A percentile compares a stretch with the other conserved stretches of the same genome.
These are phyloP conservation scores for Delonix regia DNA, from an alignment of 306 rosid genomes.

Conservation along the genomic window DNA sequence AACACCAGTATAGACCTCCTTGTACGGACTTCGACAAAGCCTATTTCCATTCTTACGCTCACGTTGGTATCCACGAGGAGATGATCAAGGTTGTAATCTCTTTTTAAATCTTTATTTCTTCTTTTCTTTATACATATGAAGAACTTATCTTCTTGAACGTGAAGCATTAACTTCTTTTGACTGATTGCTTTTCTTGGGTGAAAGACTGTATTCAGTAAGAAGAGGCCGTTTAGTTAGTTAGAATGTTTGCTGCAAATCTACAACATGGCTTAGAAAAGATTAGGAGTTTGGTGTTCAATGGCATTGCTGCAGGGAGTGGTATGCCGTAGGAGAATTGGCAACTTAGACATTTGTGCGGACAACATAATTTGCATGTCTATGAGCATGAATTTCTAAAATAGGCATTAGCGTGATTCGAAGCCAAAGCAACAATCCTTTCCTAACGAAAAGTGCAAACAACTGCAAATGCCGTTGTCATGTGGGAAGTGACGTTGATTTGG, in stretches of 20 bases:
- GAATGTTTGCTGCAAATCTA: neutral
- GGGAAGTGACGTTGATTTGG: neutral
- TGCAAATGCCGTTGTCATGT: neutral
- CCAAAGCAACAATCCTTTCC: neutral
- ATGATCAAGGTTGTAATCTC: slow-evolving; percentile 78
- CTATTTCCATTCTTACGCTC: slow-evolving; percentile 90
- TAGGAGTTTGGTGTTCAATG: neutral
- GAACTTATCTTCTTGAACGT: neutral
- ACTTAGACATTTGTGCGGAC: neutral
- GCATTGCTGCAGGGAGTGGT: neutral
- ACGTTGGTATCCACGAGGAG: slow-evolving; percentile 95
- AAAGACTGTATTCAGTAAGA: neutral
- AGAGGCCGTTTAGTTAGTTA: neutral
- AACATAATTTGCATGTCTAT: neutral
- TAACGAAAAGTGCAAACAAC: neutral
- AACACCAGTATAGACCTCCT: slow-evolving; percentile 53
- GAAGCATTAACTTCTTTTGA: neutral
- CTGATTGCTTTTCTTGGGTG: neutral
- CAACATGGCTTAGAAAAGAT: neutral
- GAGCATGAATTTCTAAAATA: neutral
- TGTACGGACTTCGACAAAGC: slow-evolving; percentile 95
- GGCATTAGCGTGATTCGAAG: neutral
- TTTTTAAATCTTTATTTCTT: neutral
- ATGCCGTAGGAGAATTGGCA: neutral
- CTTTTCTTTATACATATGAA: neutral